Evolutionary conservation across 2,329 filamentous ascomycete genomes (phyloP), one percentile per base, ranked within the genome.

Genomic region (Microsporum canis): DNA sequence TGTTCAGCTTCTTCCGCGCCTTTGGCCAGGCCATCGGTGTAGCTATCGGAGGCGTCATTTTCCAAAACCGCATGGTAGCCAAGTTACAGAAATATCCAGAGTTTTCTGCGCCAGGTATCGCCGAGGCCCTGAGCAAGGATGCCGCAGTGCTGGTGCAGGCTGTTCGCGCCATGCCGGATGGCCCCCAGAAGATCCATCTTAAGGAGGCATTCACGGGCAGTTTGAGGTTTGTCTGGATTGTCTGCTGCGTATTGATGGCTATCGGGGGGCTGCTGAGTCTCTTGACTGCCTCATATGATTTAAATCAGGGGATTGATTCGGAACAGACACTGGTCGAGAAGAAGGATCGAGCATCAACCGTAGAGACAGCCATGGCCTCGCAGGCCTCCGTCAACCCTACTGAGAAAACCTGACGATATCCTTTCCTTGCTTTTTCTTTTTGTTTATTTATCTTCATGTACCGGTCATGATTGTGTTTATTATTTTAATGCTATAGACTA

Each of bases 1-100:
- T 88, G 75, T 87, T 85, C 72, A 81, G 80, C 59, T 89, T 89
- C 75, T 79, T 85, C 66, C 80, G 84, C 12, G 79, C 81, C 1
- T 79, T 88, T 29, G 86, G 86, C 0, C 84, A 88, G 68, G 78
- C 82, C 0, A 72, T 88, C 7, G 86, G 86, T 29, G 82, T 88
- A 2, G 84, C 86, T 1, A 77, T 88, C 58, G 83, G 84, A 1
- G 85, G 86, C 2, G 84, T 86, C 36, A 79, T 87, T 59, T 88
- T 89, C 73, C 85, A 89, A 71, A 89, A 88, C 65, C 77, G 79
- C 61, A 81, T 86, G 72, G 75, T 74, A 60, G 72, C 71, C 51
- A 79, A 82, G 63, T 71, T 87, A 51, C 65, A 75, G 12, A 74
- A 70, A 1, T 79, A 79, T 53, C 75, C 80, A 0, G 71, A 73